phyloP scores from a whole-genome alignment of 345 rosid species.

The Aquilaria yunnanensis region DNA sequence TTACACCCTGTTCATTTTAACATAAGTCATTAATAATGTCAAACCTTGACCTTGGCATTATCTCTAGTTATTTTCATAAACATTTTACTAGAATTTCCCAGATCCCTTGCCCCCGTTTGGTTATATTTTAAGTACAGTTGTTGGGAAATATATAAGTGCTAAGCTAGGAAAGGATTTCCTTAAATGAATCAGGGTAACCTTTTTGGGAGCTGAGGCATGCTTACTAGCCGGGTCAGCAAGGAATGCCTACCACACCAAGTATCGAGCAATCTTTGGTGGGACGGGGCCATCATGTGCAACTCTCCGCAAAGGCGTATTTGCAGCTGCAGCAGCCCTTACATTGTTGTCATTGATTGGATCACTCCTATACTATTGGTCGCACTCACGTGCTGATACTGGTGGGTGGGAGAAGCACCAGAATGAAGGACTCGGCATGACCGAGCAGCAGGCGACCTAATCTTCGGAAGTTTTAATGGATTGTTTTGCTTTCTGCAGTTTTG shows the following conservation, averaged over 20 bases:
- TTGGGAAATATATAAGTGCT: not conserved
- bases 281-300: slow-evolving; percentile 60
- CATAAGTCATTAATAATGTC: no score
- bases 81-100: not conserved
- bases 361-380: slow-evolving; percentile 72
- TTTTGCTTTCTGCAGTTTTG: no score
- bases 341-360: slow-evolving; percentile 61
- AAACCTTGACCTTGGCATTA: no score
- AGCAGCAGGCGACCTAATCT: slow-evolving; percentile 35
- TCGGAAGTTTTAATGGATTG: slow-evolving; percentile 25
- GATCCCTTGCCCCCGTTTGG: not conserved
- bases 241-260: slow-evolving; percentile 89
- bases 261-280: slow-evolving; percentile 41
- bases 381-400: slow-evolving; percentile 86
- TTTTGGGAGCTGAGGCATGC: slow-evolving; percentile 93
- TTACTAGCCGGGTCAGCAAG: slow-evolving; percentile 82
- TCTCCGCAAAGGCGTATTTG: slow-evolving; percentile 89
- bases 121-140: no score
- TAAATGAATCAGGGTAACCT: slow-evolving; percentile 54
- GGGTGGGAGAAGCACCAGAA: slow-evolving; percentile 91
- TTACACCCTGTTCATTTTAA: no score
- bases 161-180: not conserved
- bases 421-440: slow-evolving; percentile 68
- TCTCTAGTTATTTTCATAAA: no score
- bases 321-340: slow-evolving; percentile 87